phyloP scores from a whole-genome alignment of 345 rosid genomes.

The Bruguiera sexangula region DNA sequence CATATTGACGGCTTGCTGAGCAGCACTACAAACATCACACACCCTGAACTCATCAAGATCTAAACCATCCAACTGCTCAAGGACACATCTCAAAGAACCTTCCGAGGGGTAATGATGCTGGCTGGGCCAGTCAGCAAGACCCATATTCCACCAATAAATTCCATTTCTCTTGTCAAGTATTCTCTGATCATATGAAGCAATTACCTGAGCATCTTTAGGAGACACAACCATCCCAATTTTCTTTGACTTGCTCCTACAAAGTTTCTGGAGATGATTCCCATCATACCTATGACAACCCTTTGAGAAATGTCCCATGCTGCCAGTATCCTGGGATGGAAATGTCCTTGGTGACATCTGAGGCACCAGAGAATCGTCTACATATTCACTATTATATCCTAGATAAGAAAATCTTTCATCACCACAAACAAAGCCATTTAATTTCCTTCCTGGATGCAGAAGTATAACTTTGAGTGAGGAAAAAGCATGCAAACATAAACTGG shows the following conservation, averaged over 20 bases:
- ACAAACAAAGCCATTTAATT: constrained; percentile 57
- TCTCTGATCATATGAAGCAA: constrained; percentile 32
- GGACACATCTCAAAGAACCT: constrained; percentile 34
- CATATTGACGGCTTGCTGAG: constrained; percentile 51
- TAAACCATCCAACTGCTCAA: constrained; percentile 42
- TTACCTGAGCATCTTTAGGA: constrained; percentile 31
- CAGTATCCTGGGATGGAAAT: constrained; percentile 33
- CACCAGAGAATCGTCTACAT: constrained; percentile 50
- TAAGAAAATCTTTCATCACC: constrained; percentile 62
- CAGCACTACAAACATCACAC: constrained; percentile 74
- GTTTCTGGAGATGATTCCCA: constrained; percentile 43
- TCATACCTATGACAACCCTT: constrained; percentile 44
- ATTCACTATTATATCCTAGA: constrained; percentile 50
- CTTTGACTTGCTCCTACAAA: constrained; percentile 46
- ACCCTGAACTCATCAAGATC: constrained; percentile 62
- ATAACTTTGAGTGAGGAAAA: constrained; percentile 14
- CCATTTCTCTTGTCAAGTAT: constrained; percentile 47
- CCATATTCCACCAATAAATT: constrained; percentile 42
- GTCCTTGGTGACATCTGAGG: constrained; percentile 50
- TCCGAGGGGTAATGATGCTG: constrained; percentile 33
- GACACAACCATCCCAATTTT: constrained; percentile 32
- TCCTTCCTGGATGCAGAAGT: constrained; percentile 55
- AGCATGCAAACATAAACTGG: background rate
- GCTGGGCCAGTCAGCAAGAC: constrained; percentile 49
- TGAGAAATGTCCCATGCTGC: constrained; percentile 42